Evolutionary conservation across 495 filamentous ascomycete species (phyloP).

Genomic region (Hyaloscypha variabilis): DNA sequence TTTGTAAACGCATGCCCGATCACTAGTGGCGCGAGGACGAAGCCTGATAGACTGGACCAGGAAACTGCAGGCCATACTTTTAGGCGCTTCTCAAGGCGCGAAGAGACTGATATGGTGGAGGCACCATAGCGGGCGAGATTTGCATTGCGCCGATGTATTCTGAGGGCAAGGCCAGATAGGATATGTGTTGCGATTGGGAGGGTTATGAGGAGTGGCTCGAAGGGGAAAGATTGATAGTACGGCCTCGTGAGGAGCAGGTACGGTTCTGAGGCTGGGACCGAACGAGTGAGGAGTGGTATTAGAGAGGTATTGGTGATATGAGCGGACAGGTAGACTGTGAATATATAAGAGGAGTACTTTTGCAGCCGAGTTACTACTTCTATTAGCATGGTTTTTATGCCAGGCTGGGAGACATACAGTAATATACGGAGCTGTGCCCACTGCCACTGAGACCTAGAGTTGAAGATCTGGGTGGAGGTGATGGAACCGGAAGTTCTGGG

Average conservation of each 20-base stretch:
- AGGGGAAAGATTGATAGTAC: constrained; percentile 79
- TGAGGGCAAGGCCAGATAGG: constrained; percentile 71
- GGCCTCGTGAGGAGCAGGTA: constrained; percentile 69
- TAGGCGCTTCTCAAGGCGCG: constrained; percentile 23
- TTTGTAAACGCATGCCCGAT: constrained; percentile 72
- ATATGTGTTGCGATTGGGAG: constrained; percentile 61
- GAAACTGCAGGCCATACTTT: constrained; percentile 70
- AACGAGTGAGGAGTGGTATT: constrained; percentile 63
- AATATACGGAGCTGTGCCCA: constrained; percentile 58
- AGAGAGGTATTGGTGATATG: constrained; percentile 83
- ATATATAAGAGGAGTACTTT: constrained; percentile 85
- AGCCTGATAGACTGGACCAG: constrained; percentile 68
- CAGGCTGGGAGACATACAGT: constrained; percentile 48
- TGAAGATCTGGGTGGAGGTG: constrained; percentile 14
- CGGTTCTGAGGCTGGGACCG: constrained; percentile 57
- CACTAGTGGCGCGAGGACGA: constrained; percentile 62
- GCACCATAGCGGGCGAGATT: constrained; percentile 72
- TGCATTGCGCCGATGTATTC: constrained; percentile 68
- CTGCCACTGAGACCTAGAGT: constrained; percentile 59
- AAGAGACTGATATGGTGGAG: constrained; percentile 25
- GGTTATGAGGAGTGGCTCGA: constrained; percentile 64
- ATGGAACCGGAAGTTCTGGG: constrained; percentile 37
- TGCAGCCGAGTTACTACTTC: constrained; percentile 74
- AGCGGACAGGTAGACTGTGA: constrained; percentile 73
- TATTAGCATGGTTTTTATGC: constrained; percentile 11